These are phyloP conservation scores for Mucor indicus DNA, from an alignment of 371 early-diverging fungal species.

Conservation along the genomic window DNA sequence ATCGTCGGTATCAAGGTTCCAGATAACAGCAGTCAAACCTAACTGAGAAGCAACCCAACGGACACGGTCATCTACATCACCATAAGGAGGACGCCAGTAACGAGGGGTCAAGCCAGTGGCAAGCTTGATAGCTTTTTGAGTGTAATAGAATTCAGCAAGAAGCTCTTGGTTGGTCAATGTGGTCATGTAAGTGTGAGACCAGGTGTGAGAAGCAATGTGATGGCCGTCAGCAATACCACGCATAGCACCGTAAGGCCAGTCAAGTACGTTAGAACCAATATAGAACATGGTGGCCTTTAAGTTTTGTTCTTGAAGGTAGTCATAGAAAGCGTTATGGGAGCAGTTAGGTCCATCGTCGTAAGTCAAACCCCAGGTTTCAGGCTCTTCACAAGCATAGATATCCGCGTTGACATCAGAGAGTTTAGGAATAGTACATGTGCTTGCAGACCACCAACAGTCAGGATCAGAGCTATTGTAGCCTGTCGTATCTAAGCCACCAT, in stretches of 20 bases:
- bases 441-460: conserved; percentile 49
- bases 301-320: conserved; percentile 30
- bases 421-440: conserved; percentile 37
- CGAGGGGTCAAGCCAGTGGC: conserved; percentile 51
- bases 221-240: conserved; percentile 54
- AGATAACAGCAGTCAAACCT: conserved; percentile 44
- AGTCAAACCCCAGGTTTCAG: conserved; percentile 45
- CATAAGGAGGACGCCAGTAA: conserved; percentile 55
- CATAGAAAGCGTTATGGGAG: conserved; percentile 52
- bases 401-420: conserved; percentile 31
- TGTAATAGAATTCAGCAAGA: conserved; percentile 55
- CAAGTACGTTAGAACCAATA: conserved; percentile 44
- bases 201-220: conserved; percentile 51
- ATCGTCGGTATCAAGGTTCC: conserved; percentile 49
- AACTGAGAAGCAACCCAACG: conserved; percentile 51
- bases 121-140: conserved; percentile 51
- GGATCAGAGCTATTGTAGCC: conserved; percentile 33
- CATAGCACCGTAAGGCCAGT: conserved; percentile 51
- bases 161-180: conserved; percentile 53
- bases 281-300: conserved; percentile 24
- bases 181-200: conserved; percentile 61
- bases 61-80: conserved; percentile 55
- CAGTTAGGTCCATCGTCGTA: conserved; percentile 54
- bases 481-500: conserved; percentile 27
- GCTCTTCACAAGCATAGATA: conserved; percentile 37